Percentiles rank a stretch among this genome's conserved stretches.
These are phyloP conservation scores for Suillus ampliporus DNA, from an alignment of 768 basidiomycete genomes.

Conservation along the genomic window DNA sequence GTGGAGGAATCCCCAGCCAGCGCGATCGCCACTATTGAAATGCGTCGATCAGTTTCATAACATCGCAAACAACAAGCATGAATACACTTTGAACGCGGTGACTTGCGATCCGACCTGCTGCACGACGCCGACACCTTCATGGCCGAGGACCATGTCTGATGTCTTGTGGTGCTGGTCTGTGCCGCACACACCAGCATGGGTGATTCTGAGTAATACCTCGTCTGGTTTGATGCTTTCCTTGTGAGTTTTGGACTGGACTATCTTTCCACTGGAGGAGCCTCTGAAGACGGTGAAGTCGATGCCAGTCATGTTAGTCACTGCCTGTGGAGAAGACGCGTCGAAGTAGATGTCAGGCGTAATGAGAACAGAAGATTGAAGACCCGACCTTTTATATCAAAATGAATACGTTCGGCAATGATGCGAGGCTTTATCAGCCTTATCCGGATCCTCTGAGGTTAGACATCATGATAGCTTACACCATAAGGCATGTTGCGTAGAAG, in stretches of 20 bases:
- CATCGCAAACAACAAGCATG: constrained; percentile 10
- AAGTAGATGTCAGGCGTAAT: background rate
- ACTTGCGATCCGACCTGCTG: constrained; percentile 39
- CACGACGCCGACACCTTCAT: constrained; percentile 45
- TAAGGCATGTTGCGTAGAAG: background rate
- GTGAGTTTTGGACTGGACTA: constrained; percentile 23
- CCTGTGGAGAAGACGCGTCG: background rate
- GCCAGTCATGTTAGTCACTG: constrained; percentile 15
- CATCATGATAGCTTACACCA: background rate
- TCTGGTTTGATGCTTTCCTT: constrained; percentile 27
- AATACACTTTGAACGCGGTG: constrained; percentile 38
- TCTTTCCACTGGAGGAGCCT: constrained; percentile 26
- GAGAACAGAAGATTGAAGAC: background rate
- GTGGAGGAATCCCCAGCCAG: constrained; percentile 44
- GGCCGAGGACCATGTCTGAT: constrained; percentile 44
- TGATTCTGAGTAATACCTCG: constrained; percentile 38
- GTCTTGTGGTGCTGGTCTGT: constrained; percentile 43
- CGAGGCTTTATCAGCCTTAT: background rate
- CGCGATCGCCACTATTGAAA: constrained; percentile 39
- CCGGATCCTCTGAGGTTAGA: background rate
- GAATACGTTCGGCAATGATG: background rate
- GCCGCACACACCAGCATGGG: constrained; percentile 44
- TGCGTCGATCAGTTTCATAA: background rate
- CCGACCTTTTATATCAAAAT: background rate
- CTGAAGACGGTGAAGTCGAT: constrained; percentile 39